Evolutionary conservation across 176 grass and related monocot genomes (phyloP), one percentile per base, ranked within the genome.

Genomic region (Triticum monococcum): DNA sequence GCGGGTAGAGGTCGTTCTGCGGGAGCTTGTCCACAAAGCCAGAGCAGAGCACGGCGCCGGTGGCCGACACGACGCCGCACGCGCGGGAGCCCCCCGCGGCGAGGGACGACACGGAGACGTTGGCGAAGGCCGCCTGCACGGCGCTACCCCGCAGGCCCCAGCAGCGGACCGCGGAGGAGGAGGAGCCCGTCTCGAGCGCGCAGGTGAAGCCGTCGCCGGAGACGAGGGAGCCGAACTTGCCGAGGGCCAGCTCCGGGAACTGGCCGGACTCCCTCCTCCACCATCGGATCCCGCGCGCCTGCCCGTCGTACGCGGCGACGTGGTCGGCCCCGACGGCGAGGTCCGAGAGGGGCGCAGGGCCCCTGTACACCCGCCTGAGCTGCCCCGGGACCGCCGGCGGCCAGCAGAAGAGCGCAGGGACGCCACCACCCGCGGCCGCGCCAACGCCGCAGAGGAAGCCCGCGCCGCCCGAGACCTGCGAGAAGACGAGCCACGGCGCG

Each of bases 201-300:
- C 97, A 99, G n/a, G 94, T 64, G 82, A 99, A 99, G 1, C 62
- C 89, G 73, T 77, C 65, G 16, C 92, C 97, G 37, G 97, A 96
- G 46, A 93, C 93, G 37, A 96, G 84, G 8, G 90, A 94, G 4
- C n/a, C 10, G 86, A 86, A 96, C 18, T 1, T 38, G 0, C 94
- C 94, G 0, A 0, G 2, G n/a, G 8, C n/a, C 0, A 0, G 8
- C 3, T 0, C 0, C 0, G 75, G 84, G 85, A 92, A 96, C 23
- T 9, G 0, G 1, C 3, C 12, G 0, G 2, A 14, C 1, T 13
- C 59, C 9, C 97, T 74, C 97, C 97, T 83, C 97, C 97, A 99
- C 97, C 94, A 99, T 74, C 0, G 84, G 18, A 99, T 22, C 5
- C 9, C 9, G 1, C 68, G 50, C 18, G 69, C 77, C 8, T 64